Evolutionary conservation across 2,329 filamentous ascomycete genomes (phyloP), one percentile per base, ranked within the genome.

Genomic region (Dactylella cylindrospora): DNA sequence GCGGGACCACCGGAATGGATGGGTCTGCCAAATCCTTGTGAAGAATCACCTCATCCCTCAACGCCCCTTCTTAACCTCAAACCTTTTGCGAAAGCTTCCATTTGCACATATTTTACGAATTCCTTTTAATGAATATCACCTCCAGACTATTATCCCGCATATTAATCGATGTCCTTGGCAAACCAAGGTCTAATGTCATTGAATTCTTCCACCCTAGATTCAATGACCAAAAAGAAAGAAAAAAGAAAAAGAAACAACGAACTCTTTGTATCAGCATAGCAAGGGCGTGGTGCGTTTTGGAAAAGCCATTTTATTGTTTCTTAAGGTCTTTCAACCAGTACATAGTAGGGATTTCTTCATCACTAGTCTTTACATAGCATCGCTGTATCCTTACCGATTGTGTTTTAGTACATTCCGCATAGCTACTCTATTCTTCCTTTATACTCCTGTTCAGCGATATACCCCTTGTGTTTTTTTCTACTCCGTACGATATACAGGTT

Each of bases 191-290:
- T 17, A 19, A 38, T 17, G 6, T 10, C n/a, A 9, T 26, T 10
- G 22, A n/a, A n/a, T n/a, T n/a, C n/a, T n/a, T n/a, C n/a, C n/a
- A n/a, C n/a, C n/a, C n/a, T n/a, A n/a, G n/a, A n/a, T n/a, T n/a
- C n/a, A n/a, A n/a, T n/a, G n/a, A n/a, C n/a, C n/a, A n/a, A n/a
- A n/a, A 31, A 31, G 28, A 31, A 13, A 31, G 28, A 8, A 31
- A 31, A 31, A 31, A 31, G 28, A 31, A 31, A 31, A 31, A 31
- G 28, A 54, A 45, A 38, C 41, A 47, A 53, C 41, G 31, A 22
- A 35, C 32, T 38, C 32, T 33, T 20, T 62, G 53, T 54, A 35
- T 49, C 39, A 54, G 57, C 57, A 62, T 62, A 54, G 57, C 55
- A 62, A 31, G n/a, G 55, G 55, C 57, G 57, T 62, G 44, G 43